Percentiles rank a stretch among this genome's conserved stretches.
Evolutionary conservation across 2,329 filamentous ascomycete species (phyloP).

Genomic region (Ophiostoma sp.): DNA sequence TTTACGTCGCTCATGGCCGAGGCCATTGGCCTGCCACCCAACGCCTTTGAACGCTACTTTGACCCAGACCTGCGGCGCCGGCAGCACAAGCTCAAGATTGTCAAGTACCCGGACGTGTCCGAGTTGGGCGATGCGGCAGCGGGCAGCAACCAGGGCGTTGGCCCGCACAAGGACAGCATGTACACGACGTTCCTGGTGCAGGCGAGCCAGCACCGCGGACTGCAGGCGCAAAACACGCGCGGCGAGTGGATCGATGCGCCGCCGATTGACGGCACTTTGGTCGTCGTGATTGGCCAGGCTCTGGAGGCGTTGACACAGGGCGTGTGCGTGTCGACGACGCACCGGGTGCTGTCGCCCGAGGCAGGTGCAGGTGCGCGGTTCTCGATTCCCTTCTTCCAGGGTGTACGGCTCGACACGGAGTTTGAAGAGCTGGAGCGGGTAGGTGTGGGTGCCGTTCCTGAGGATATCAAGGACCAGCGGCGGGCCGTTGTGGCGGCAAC

Average conservation of each 20-base stretch:
- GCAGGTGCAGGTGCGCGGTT: constrained; percentile 71
- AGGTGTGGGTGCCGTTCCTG: constrained; percentile 60
- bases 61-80: constrained; percentile 54
- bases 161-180: constrained; percentile 85
- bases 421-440: constrained; percentile 73
- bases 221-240: constrained; percentile 79
- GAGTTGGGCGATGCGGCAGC: constrained; percentile 52
- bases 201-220: constrained; percentile 69
- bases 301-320: constrained; percentile 82
- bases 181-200: constrained; percentile 79
- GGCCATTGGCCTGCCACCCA: constrained; percentile 68
- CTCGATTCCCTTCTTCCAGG: constrained; percentile 86
- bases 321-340: constrained; percentile 79
- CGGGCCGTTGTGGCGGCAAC: constrained; percentile 54
- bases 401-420: constrained; percentile 73
- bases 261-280: constrained; percentile 73
- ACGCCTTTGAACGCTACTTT: constrained; percentile 78
- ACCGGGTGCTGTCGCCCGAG: constrained; percentile 74
- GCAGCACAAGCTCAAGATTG: constrained; percentile 88
- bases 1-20: constrained; percentile 84
- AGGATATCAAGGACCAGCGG: constrained; percentile 62
- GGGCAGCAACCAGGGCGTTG: constrained; percentile 54
- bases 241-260: constrained; percentile 83
- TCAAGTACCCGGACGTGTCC: constrained; percentile 77
- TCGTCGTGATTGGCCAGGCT: constrained; percentile 85